Base-by-base conservation (phyloP, 2,329 filamentous ascomycete species). In the Emericellopsis atlantica region DNA sequence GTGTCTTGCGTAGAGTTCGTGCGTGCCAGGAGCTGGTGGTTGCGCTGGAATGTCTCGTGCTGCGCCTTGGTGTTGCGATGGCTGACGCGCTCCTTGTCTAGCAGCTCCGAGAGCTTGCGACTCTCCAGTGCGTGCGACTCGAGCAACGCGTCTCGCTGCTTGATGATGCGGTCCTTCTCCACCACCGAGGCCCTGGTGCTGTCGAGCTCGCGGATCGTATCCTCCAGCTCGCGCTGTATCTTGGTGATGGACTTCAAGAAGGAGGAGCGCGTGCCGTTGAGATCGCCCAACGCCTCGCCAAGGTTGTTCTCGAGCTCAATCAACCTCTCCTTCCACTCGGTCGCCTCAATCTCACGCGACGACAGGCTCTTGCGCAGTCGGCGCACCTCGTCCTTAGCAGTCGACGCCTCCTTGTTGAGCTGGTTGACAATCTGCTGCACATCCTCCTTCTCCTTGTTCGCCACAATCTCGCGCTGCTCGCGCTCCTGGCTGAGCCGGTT, bases 391-490 rank as follows among this genome's bases (percentile, higher is more conserved):
- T 96, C 92, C 64, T 92, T 94, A 46, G 86, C 79, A 23, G 74
- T 71, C 5, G 81, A 81, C 21, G 81, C 76, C 59, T 96, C 89
- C 33, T 79, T 73, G 56, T 95, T 96, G 49, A 96, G 80, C 48
- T 95, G 87, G 54, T 93, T 90, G 54, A 96, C 79, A 47, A 94
- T 78, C 59, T 90, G 84, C 63, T 96, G 89, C 40, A 94, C 84
- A 55, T 96, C 90, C 55, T 94, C 84, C 66, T 96, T 95, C 63
- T 95, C 89, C 53, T 85, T 81, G 54, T 78, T 83, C 37, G 87
- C 86, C 41, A 95, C 75, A 38, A 89, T 76, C 57, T 96, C 90
- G 36, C 86, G 77, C 61, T 96, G 90, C 48, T 83, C 76, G 42
- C 89, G 72, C 64, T 96, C 92, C 43, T 83, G 79, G 18, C 76